Evolutionary conservation across 2,329 filamentous ascomycete species (phyloP).

Genomic region (Fusarium ambrosium): DNA sequence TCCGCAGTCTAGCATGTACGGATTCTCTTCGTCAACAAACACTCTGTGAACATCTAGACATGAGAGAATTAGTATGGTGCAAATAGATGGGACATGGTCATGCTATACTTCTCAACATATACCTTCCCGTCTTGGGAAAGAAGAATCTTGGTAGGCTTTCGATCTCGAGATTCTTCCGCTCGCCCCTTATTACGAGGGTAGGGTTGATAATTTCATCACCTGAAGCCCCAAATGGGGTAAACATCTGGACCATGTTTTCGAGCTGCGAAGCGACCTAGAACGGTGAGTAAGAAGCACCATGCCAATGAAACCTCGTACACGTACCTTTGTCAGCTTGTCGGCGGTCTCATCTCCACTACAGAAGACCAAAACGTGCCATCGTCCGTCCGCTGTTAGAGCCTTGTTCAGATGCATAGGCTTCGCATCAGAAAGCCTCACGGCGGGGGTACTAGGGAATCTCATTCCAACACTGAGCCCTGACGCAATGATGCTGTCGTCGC

Average conservation of each 20-base stretch:
- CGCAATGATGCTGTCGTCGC: background rate
- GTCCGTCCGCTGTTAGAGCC: slow-evolving; percentile 29
- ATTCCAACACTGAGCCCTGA: slow-evolving; percentile 28
- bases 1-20: slow-evolving; percentile 29
- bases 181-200: slow-evolving; percentile 9
- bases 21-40: slow-evolving; percentile 32
- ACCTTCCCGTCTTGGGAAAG: slow-evolving; percentile 23
- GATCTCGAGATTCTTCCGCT: slow-evolving; percentile 16
- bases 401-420: slow-evolving; percentile 34
- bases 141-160: slow-evolving; percentile 26
- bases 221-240: background rate
- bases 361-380: slow-evolving; percentile 41
- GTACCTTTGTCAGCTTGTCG: slow-evolving; percentile 1
- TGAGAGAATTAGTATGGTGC: background rate
- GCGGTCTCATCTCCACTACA: background rate
- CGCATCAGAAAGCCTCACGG: slow-evolving; percentile 36
- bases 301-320: rapidly evolving
- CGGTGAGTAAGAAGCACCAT: background rate
- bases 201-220: slow-evolving; percentile 16
- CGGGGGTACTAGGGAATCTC: slow-evolving; percentile 36
- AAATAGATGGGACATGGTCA: rapidly evolving
- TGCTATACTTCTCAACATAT: slow-evolving; percentile 2
- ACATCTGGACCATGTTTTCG: background rate
- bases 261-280: slow-evolving; percentile 1
- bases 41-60: slow-evolving; percentile 26